Evolutionary conservation across 148 eudicot species (phyloP).

Genomic region (Silene conica): DNA sequence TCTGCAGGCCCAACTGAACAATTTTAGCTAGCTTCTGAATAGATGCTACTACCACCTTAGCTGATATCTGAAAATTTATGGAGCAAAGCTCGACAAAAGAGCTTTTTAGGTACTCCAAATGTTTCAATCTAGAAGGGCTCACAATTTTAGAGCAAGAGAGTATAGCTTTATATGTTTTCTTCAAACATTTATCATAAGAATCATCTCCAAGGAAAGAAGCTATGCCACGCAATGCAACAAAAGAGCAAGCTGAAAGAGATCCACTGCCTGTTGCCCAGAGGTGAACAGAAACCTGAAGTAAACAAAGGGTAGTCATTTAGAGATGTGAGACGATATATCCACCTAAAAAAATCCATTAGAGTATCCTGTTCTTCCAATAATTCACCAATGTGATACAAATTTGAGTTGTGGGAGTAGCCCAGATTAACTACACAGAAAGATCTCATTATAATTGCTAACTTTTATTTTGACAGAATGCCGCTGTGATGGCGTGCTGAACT

Average conservation of each 20-base stretch:
- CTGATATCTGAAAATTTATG: conserved; percentile 66
- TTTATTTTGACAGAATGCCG: not conserved
- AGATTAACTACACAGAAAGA: not conserved
- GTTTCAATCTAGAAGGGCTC: conserved; percentile 41
- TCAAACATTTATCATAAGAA: conserved; percentile 62
- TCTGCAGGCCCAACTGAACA: conserved; percentile 47
- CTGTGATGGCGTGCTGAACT: not conserved
- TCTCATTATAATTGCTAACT: not conserved
- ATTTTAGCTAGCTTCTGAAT: conserved; percentile 57
- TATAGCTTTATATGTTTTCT: conserved; percentile 54
- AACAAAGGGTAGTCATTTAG: conserved; percentile 6
- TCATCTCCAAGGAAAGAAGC: conserved; percentile 53
- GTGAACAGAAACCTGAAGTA: conserved; percentile 63
- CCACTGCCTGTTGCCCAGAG: conserved; percentile 80
- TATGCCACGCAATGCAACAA: conserved; percentile 51
- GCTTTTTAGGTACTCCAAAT: conserved; percentile 51
- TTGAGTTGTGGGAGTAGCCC: not conserved
- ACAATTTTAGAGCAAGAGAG: conserved; percentile 48
- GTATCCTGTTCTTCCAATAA: not conserved
- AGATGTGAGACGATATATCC: not conserved
- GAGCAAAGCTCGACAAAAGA: conserved; percentile 71
- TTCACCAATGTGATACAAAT: not conserved
- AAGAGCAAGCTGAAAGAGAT: conserved; percentile 62
- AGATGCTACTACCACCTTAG: conserved; percentile 51
- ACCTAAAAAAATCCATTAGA: not conserved